phyloP scores from a whole-genome alignment of 768 basidiomycete genomes.

The Aureoboletus auriporus region DNA sequence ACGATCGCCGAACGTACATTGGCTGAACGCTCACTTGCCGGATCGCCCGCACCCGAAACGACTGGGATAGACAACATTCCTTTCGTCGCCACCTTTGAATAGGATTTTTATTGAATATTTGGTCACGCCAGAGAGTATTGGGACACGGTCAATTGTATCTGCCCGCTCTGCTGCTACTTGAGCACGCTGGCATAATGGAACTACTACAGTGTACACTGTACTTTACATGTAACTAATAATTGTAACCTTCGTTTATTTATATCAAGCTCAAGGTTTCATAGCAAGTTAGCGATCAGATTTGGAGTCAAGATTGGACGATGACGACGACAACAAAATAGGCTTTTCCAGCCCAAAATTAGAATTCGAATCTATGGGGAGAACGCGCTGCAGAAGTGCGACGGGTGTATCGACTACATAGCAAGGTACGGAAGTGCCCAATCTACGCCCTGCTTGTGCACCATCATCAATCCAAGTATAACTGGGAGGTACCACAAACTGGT shows the following conservation, averaged over 20 bases:
- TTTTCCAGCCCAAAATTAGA: no score
- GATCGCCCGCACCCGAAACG: conserved; percentile 34
- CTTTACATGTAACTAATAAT: conserved; percentile 12
- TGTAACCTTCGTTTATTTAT: not conserved
- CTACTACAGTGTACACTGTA: not conserved
- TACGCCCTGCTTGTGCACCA: conserved; percentile 88
- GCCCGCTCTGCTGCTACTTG: not conserved
- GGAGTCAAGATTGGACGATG: no score
- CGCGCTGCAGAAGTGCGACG: no score
- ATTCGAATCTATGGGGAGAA: no score
- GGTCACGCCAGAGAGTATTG: no score
- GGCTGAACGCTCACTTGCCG: conserved; percentile 39
- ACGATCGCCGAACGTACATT: conserved; percentile 40
- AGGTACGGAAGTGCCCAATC: conserved; percentile 48
- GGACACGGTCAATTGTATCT: no score
- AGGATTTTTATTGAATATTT: no score
- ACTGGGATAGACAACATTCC: conserved; percentile 42
- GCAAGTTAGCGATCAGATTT: no score
- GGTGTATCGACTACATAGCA: no score
- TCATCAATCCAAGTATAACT: conserved; percentile 85
- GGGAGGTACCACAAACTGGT: conserved; percentile 89
- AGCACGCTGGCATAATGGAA: not conserved
- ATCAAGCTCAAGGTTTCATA: no score
- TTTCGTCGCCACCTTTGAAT: conserved; percentile 19
- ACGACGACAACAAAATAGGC: no score